These are phyloP conservation scores for Maudiozyma barnettii DNA, from an alignment of 805 yeast genomes.

Conservation along the genomic window DNA sequence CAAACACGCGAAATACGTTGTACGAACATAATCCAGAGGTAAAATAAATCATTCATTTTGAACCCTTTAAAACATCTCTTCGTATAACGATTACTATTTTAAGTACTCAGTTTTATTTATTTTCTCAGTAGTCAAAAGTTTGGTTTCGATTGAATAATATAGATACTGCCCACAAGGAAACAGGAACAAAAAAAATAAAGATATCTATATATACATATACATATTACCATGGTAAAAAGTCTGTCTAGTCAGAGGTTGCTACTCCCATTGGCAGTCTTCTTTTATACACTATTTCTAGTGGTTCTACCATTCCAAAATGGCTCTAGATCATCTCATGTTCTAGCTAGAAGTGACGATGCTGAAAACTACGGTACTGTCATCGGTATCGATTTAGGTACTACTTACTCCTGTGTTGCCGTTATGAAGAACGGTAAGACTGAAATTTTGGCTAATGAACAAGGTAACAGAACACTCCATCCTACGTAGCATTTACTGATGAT, in stretches of 20 bases:
- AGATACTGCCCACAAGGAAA: too few species aligned
- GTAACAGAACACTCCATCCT: slow-evolving; percentile 93
- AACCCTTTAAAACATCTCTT: too few species aligned
- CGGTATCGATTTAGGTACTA: slow-evolving; percentile 96
- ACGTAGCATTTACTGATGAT: slow-evolving; percentile 84
- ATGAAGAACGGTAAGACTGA: slow-evolving; percentile 81
- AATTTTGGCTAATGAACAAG: slow-evolving; percentile 91
- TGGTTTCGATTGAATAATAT: too few species aligned
- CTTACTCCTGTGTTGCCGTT: slow-evolving; percentile 93
- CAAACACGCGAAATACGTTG: too few species aligned
- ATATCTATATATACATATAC: not conserved
- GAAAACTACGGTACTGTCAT: slow-evolving; percentile 59
- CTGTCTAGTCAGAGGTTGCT: slow-evolving; percentile 30
- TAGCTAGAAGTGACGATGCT: slow-evolving; percentile 32
- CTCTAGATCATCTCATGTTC: slow-evolving; percentile 21
- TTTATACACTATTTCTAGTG: slow-evolving; percentile 25
- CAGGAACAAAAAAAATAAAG: too few species aligned
- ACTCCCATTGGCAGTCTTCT: slow-evolving; percentile 36
- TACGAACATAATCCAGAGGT: too few species aligned
- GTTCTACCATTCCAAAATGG: slow-evolving; percentile 23
- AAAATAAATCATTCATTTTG: too few species aligned
- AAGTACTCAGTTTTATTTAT: too few species aligned
- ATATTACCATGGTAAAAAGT: slow-evolving; percentile 1
- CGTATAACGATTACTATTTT: too few species aligned
- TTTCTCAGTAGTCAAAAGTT: too few species aligned